Evolutionary conservation across 352 stramenopile species (phyloP).

Genomic region (Phytophthora ramorum): DNA sequence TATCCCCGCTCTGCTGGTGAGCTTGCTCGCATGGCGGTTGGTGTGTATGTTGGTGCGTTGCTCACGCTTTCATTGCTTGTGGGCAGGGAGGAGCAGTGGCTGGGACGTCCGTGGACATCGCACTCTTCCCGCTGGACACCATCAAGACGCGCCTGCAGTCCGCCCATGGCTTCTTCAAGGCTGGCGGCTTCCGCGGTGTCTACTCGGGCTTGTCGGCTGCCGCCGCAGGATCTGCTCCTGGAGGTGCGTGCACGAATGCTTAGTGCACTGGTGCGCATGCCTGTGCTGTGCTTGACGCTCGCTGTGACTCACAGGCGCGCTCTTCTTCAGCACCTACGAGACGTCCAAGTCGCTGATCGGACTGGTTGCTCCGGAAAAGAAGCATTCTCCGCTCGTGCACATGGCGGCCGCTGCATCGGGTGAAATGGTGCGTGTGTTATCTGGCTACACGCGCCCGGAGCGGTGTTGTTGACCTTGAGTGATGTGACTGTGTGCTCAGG

Average conservation of each 20-base stretch:
- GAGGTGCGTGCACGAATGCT: slow-evolving; percentile 51
- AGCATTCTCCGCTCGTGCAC: slow-evolving; percentile 91
- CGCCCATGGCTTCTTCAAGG: slow-evolving; percentile 96
- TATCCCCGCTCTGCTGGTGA: slow-evolving; percentile 69
- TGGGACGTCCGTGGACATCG: slow-evolving; percentile 97
- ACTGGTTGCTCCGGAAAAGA: slow-evolving; percentile 58
- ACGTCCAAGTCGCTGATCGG: slow-evolving; percentile 85
- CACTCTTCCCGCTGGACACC: slow-evolving; percentile 98
- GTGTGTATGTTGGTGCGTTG: background rate
- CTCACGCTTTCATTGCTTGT: slow-evolving; percentile 12
- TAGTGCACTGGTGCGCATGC: background rate
- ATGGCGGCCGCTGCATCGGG: slow-evolving; percentile 95
- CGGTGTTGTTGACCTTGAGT: background rate
- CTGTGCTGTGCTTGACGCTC: background rate
- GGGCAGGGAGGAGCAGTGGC: slow-evolving; percentile 92
- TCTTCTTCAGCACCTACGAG: slow-evolving; percentile 94
- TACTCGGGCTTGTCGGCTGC: slow-evolving; percentile 93
- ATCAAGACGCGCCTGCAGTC: slow-evolving; percentile 99
- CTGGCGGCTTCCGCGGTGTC: slow-evolving; percentile 95
- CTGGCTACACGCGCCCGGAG: background rate
- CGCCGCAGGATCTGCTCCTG: slow-evolving; percentile 91
- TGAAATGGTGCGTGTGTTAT: slow-evolving; percentile 83
- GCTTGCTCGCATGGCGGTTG: background rate
- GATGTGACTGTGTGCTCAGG: slow-evolving; percentile 44
- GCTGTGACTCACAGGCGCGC: slow-evolving; percentile 57